Evolutionary conservation across 306 rosid species (phyloP).

Genomic region (Echinosophora koreensis): DNA sequence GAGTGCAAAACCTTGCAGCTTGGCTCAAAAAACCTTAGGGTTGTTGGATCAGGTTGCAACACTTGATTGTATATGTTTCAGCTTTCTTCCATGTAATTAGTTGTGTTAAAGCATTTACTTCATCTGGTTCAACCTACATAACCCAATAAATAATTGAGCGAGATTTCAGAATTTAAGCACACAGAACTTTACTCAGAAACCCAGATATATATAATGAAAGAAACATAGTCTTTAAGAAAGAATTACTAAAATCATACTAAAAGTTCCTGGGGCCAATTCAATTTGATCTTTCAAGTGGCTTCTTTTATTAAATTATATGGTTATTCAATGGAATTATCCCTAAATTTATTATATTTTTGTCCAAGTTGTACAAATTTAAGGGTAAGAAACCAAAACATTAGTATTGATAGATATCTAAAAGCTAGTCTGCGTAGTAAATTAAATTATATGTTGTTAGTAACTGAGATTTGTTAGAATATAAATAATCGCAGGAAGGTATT

Average conservation of each 20-base stretch:
- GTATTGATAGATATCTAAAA: background rate
- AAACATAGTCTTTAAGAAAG: background rate
- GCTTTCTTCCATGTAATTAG: slow-evolving; percentile 99
- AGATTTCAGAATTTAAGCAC: slow-evolving; percentile 10
- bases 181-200: no score
- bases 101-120: slow-evolving; percentile 97
- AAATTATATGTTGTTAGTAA: no score
- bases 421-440: background rate
- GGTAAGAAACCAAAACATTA: background rate
- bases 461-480: background rate
- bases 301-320: background rate
- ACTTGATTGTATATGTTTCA: slow-evolving; percentile 62
- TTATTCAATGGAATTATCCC: background rate
- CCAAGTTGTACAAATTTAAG: slow-evolving; percentile 2
- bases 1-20: no score
- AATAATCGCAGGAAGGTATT: slow-evolving; percentile 83
- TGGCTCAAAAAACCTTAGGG: no score
- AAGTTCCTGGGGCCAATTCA: background rate
- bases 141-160: slow-evolving; percentile 30
- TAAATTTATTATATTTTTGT: background rate
- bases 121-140: slow-evolving; percentile 91
- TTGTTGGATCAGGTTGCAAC: no score
- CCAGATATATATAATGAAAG: background rate
- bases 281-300: background rate
- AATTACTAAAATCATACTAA: slow-evolving; percentile 7